A percentile compares a stretch with the other conserved stretches of the same genome.
phyloP scores from a whole-genome alignment of 768 basidiomycete genomes.

The Tylopilus vinaceipallidus region DNA sequence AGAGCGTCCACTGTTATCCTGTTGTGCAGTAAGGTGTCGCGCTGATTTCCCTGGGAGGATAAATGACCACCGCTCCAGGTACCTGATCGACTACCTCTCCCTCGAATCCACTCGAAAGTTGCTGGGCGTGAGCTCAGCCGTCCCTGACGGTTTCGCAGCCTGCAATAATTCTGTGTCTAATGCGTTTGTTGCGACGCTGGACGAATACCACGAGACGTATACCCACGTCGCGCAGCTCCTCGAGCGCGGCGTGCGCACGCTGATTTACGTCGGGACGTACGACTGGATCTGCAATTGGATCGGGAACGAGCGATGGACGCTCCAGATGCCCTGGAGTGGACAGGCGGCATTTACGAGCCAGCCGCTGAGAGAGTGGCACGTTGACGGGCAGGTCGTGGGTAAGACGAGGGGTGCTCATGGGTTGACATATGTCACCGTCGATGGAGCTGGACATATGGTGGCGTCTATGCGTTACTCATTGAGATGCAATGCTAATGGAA shows the following conservation, averaged over 20 bases:
- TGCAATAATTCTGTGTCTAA: constrained; percentile 40
- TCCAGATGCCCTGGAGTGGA: constrained; percentile 68
- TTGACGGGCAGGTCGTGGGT: constrained; percentile 44
- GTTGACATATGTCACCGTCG: constrained; percentile 60
- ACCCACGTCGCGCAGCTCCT: constrained; percentile 47
- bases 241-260: constrained; percentile 66
- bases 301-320: constrained; percentile 70
- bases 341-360: constrained; percentile 43
- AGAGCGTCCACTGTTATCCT: constrained; percentile 61
- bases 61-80: constrained; percentile 31
- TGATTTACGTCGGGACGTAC: constrained; percentile 68
- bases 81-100: constrained; percentile 60
- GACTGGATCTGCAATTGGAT: constrained; percentile 78
- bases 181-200: constrained; percentile 46
- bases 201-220: constrained; percentile 32
- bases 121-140: constrained; percentile 56
- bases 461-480: background rate
- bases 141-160: constrained; percentile 36
- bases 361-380: constrained; percentile 55
- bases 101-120: constrained; percentile 45
- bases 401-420: constrained; percentile 52
- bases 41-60: background rate
- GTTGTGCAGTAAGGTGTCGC: constrained; percentile 38
- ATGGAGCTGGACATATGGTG: constrained; percentile 75
- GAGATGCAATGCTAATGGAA: too few species aligned